Conservation (phyloP, 1,139 yeast genomes). For the Yamadazyma sp. region DNA sequence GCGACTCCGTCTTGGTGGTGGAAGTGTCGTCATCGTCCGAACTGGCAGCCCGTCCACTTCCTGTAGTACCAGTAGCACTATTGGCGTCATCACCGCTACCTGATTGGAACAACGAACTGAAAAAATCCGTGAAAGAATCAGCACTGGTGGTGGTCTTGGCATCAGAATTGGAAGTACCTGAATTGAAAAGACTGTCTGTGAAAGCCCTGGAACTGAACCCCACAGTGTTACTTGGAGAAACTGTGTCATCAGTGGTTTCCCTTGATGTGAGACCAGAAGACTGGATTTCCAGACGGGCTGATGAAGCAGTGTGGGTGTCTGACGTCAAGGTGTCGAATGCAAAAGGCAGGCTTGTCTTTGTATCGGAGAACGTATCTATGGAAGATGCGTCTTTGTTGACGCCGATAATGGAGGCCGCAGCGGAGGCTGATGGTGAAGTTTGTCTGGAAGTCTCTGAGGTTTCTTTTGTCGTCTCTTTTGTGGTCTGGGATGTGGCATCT, state of each 20-base stretch:
- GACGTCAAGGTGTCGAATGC: not conserved
- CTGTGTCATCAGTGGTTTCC: not conserved
- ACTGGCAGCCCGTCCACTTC: no score
- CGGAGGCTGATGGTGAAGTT: no score
- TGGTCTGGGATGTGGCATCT: no score
- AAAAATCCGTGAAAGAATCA: constrained; percentile 6
- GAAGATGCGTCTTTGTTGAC: no score
- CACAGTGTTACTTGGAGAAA: not conserved
- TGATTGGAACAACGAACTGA: constrained; percentile 9
- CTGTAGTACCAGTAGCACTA: constrained; percentile 1
- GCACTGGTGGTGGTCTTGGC: constrained; percentile 3
- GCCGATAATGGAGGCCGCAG: no score
- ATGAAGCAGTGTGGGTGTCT: not conserved
- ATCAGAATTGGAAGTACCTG: not conserved
- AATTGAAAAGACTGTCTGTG: constrained; percentile 2
- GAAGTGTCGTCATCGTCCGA: not conserved
- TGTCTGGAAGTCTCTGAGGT: no score
- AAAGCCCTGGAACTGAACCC: constrained; percentile 1
- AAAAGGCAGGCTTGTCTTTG: not conserved
- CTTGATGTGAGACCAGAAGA: not conserved
- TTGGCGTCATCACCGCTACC: not conserved
- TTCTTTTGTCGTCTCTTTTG: no score
- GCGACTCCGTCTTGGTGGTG: not conserved
- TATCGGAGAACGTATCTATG: not conserved
- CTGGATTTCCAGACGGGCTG: not conserved